phyloP scores from a whole-genome alignment of 2,329 filamentous ascomycete species.

The Calonectria montana region DNA sequence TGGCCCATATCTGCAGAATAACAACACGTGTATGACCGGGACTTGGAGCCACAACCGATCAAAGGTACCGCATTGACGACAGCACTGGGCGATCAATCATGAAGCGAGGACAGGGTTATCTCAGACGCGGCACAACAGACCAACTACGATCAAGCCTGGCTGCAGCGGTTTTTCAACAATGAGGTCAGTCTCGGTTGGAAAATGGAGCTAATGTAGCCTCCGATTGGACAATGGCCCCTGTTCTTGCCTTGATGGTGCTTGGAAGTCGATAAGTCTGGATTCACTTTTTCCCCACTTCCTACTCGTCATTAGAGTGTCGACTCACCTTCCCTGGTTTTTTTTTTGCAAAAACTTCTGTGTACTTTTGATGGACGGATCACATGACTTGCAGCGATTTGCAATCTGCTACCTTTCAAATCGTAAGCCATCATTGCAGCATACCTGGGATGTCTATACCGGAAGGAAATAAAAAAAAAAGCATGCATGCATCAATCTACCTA shows the following conservation, averaged over 20 bases:
- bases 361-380: background rate
- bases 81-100: conserved; percentile 12
- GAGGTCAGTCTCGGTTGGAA: conserved; percentile 39
- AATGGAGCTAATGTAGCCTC: conserved; percentile 22
- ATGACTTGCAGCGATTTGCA: background rate
- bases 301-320: background rate
- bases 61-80: conserved; percentile 11
- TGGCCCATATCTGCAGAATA: background rate
- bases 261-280: background rate
- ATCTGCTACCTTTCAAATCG: background rate
- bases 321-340: background rate
- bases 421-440: background rate
- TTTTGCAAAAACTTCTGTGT: conserved; percentile 13
- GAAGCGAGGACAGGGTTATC: background rate
- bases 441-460: background rate
- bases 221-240: conserved; percentile 36
- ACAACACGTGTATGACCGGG: conserved; percentile 20
- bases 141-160: conserved; percentile 1
- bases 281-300: background rate
- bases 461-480: background rate
- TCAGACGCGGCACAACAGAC: conserved; percentile 2
- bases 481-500: background rate
- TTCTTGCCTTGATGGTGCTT: conserved; percentile 22
- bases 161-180: conserved; percentile 20
- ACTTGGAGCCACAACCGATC: background rate